These are phyloP conservation scores for Linnemannia elongata DNA, from an alignment of 192 early-diverging fungal genomes.

Conservation along the genomic window DNA sequence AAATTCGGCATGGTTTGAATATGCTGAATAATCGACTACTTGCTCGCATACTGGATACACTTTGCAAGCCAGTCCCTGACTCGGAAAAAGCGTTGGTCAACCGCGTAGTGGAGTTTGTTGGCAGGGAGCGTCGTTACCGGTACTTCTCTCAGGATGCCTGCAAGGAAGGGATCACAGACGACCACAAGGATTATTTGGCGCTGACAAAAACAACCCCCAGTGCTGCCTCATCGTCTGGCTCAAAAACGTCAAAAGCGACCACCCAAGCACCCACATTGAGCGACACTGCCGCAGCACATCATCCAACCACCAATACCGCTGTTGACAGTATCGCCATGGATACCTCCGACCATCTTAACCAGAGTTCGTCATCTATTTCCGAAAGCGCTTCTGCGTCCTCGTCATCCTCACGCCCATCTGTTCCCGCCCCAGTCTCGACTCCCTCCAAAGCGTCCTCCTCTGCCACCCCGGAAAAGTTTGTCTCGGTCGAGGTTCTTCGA, in stretches of 20 bases:
- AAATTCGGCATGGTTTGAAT: constrained; percentile 62
- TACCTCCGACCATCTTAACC: background rate
- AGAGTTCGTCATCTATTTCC: background rate
- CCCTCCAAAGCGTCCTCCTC: background rate
- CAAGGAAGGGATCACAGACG: constrained; percentile 32
- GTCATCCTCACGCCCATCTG: background rate
- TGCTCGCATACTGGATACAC: constrained; percentile 61
- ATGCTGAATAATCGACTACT: constrained; percentile 65
- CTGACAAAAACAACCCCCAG: constrained; percentile 7
- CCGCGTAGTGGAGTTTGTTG: constrained; percentile 70
- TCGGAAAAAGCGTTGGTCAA: constrained; percentile 46
- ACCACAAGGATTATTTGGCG: constrained; percentile 42
- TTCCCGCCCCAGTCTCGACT: background rate
- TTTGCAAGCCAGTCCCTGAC: constrained; percentile 23
- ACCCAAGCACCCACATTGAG: background rate
- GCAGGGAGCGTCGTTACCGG: constrained; percentile 73
- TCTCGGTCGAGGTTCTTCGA: constrained; percentile 36
- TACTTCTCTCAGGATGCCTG: constrained; percentile 65
- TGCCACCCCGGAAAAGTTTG: constrained; percentile 20
- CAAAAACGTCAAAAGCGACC: background rate
- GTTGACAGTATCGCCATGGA: background rate
- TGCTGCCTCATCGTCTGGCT: background rate
- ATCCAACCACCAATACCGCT: background rate
- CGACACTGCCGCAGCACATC: constrained; percentile 15
- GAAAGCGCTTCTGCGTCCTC: background rate